Evolutionary conservation across 2,329 filamentous ascomycete genomes (phyloP), one percentile per base, ranked within the genome.

Genomic region (Thielaviopsis populi): DNA sequence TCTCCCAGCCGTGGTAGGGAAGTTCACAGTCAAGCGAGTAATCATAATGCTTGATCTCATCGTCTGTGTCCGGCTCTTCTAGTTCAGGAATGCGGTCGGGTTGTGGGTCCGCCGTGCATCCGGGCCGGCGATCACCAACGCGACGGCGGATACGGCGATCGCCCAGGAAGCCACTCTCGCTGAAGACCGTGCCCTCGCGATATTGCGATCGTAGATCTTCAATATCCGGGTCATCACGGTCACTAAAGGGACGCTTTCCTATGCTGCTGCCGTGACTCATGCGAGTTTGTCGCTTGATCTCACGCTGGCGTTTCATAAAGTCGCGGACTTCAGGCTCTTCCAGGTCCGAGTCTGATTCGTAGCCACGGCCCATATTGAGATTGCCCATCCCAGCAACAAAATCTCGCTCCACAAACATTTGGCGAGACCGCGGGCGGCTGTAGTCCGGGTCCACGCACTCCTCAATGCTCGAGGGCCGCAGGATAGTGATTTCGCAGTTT

Each of bases 231-330:
- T 80, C 79, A 69, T 78, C 80, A 64, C 80, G 75, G 69, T 81
- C 79, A 69, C 76, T 79, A 67, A 80, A 77, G 30, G 78, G 80
- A 43, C 79, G 75, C 72, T 82, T 82, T 67, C 78, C 78, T 63
- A 81, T 77, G 70, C 78, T 81, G 68, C 79, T 81, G 58, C 79
- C 79, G 68, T 77, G 76, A 62, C 76, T 80, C 70, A 79, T 75
- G 27, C 79, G 74, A 48, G 75, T 75, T 40, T 73, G 73, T 61
- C 78, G 75, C 62, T 72, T 75, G 42, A 77, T 72, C 60, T 76
- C 76, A 42, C 76, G 75, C 59, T 76, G 75, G 65, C 71, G 53
- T 40, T 15, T 11, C 3, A 61, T 56, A 46, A 68, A 68, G 41
- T 73, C 2, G 71, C 77, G 0, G 81, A 85, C 68, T 71, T 79